These are phyloP conservation scores for Chaetoscypha palmicola DNA, from an alignment of 2,329 filamentous ascomycete species.

Conservation along the genomic window DNA sequence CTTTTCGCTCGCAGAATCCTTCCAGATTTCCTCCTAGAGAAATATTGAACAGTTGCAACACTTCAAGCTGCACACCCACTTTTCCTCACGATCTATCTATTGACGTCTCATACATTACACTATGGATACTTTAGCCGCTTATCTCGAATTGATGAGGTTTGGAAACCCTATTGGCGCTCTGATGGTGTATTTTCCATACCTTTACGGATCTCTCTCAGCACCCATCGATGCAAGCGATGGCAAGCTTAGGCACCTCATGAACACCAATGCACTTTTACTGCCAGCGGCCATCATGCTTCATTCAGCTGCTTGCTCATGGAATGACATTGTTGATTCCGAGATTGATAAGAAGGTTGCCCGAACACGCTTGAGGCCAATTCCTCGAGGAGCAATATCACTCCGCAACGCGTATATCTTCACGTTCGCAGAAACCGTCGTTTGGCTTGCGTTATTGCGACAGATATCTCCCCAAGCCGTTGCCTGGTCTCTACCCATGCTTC, in stretches of 20 bases:
- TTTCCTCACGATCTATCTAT: no score
- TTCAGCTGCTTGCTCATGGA: constrained; percentile 2
- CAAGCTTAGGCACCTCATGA: background rate
- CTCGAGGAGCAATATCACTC: constrained; percentile 1
- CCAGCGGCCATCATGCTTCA: background rate
- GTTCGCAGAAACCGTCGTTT: background rate
- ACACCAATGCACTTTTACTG: background rate
- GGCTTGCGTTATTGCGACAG: background rate
- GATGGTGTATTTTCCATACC: background rate
- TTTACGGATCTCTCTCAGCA: background rate
- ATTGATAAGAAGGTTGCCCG: constrained; percentile 1
- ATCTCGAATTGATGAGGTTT: background rate
- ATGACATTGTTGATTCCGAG: constrained; percentile 3
- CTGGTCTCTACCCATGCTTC: background rate
- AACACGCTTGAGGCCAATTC: background rate
- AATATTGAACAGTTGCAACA: no score
- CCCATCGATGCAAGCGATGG: background rate
- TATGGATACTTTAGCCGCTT: background rate
- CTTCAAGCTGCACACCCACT: no score
- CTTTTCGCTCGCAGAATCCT: no score
- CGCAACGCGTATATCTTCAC: background rate
- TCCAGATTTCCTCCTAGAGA: no score
- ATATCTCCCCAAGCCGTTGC: background rate
- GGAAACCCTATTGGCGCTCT: background rate
- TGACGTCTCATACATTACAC: background rate